phyloP scores from a whole-genome alignment of 2,329 filamentous ascomycete genomes.

The Talaromyces sp. region DNA sequence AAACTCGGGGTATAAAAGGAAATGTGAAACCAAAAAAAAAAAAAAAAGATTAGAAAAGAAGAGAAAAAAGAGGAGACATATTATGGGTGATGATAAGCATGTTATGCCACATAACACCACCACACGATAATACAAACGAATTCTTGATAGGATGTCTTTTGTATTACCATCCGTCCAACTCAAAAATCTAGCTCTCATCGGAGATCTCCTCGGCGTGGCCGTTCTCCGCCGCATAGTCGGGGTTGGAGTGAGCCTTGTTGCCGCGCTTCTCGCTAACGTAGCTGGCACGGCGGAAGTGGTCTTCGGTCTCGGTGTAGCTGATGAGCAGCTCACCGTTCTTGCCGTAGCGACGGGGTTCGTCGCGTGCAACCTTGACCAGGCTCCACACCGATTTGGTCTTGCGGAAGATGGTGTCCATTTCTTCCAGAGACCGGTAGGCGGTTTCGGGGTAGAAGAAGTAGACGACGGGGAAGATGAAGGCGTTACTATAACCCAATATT shows the following conservation, averaged over 20 bases:
- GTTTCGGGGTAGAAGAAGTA: constrained; percentile 61
- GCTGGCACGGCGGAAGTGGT: constrained; percentile 15
- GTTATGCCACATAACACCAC: no score
- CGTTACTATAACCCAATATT: constrained; percentile 36
- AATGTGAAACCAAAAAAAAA: no score
- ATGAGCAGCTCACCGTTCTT: constrained; percentile 55
- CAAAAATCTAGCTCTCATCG: constrained; percentile 1
- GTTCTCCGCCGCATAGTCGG: constrained; percentile 11
- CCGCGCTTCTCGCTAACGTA: neutral
- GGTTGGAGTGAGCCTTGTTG: constrained; percentile 11
- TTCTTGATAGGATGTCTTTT: neutral
- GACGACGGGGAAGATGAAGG: constrained; percentile 50
- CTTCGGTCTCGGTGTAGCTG: constrained; percentile 14
- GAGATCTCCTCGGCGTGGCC: constrained; percentile 5
- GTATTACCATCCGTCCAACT: no score
- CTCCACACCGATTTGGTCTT: constrained; percentile 47
- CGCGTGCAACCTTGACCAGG: constrained; percentile 45
- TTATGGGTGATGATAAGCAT: neutral
- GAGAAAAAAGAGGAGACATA: neutral
- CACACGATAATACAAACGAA: neutral
- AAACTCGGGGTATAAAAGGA: neutral
- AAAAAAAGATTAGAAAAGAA: neutral
- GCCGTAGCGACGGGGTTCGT: constrained; percentile 53
- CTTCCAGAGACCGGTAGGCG: constrained; percentile 57
- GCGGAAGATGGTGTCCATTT: constrained; percentile 64